Conservation (phyloP, 2,329 filamentous ascomycete genomes). For the Microcera coccophila region DNA sequence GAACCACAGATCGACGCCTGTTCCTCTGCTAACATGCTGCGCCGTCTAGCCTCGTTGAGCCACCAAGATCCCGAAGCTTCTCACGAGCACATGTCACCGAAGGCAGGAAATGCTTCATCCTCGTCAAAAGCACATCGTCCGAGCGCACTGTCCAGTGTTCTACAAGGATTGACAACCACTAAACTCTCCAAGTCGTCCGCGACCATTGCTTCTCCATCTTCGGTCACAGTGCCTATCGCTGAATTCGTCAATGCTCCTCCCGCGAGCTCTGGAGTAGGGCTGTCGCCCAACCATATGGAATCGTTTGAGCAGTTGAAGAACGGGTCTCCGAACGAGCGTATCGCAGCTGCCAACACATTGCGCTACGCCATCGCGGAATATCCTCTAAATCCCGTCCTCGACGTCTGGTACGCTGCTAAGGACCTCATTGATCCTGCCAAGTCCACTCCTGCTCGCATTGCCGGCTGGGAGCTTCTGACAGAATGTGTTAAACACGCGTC, state of each 20-base stretch:
- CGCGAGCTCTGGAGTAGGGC: constrained; percentile 35
- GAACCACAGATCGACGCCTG: constrained; percentile 16
- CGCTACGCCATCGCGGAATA: constrained; percentile 55
- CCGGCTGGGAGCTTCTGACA: constrained; percentile 63
- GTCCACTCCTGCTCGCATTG: constrained; percentile 48
- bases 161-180: constrained; percentile 57
- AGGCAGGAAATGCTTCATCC: constrained; percentile 53
- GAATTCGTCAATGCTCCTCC: constrained; percentile 44
- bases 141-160: constrained; percentile 59
- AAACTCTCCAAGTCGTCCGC: constrained; percentile 52
- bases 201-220: constrained; percentile 40
- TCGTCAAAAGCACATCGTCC: constrained; percentile 53
- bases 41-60: constrained; percentile 27
- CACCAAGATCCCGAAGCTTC: constrained; percentile 22
- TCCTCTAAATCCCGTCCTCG: constrained; percentile 54
- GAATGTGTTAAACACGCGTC: constrained; percentile 61
- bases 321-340: constrained; percentile 50
- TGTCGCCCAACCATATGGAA: constrained; percentile 51
- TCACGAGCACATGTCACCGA: constrained; percentile 57
- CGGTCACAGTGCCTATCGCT: constrained; percentile 38
- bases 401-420: constrained; percentile 64
- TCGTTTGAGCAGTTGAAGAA: constrained; percentile 53
- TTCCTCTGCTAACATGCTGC: constrained; percentile 28
- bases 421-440: constrained; percentile 60
- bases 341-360: constrained; percentile 55